Percentiles rank a stretch among this genome's conserved stretches.
Evolutionary conservation across 805 yeast genomes (phyloP).

Genomic region (Cyberlindnera mrakii): DNA sequence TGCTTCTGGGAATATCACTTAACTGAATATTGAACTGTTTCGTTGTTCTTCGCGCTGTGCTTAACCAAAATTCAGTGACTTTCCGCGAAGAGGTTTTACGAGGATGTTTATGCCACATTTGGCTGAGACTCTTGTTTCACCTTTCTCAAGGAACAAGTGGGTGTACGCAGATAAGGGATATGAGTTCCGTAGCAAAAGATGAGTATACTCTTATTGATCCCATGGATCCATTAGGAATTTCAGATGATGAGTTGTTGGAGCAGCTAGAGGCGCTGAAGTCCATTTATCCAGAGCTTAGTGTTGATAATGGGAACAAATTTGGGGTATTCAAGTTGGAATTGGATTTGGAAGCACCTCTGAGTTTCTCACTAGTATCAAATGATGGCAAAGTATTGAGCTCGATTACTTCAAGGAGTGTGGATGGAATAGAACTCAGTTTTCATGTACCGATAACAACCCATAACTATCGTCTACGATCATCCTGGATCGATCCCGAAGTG

Average conservation of each 20-base stretch:
- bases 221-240: not conserved
- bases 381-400: not conserved
- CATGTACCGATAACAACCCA: not conserved
- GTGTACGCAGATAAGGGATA: not conserved
- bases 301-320: not conserved
- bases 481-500: not conserved
- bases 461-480: not conserved
- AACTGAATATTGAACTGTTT: too few species aligned
- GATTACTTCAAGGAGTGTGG: conserved; percentile 5
- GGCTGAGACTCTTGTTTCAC: conserved; percentile 2
- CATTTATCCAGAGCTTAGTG: conserved; percentile 36
- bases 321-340: conserved; percentile 1
- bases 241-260: conserved; percentile 23
- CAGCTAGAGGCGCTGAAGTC: conserved; percentile 36
- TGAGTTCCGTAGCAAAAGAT: not conserved
- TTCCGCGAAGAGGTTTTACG: too few species aligned
- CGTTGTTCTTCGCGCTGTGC: too few species aligned
- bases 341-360: not conserved
- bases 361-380: not conserved
- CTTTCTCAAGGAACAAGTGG: not conserved
- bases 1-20: too few species aligned
- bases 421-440: not conserved
- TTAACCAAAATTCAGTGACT: too few species aligned
- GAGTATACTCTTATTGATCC: not conserved
- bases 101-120: too few species aligned